These are phyloP conservation scores for Fusarium clavum DNA, from an alignment of 2,329 filamentous ascomycete genomes.

Conservation along the genomic window DNA sequence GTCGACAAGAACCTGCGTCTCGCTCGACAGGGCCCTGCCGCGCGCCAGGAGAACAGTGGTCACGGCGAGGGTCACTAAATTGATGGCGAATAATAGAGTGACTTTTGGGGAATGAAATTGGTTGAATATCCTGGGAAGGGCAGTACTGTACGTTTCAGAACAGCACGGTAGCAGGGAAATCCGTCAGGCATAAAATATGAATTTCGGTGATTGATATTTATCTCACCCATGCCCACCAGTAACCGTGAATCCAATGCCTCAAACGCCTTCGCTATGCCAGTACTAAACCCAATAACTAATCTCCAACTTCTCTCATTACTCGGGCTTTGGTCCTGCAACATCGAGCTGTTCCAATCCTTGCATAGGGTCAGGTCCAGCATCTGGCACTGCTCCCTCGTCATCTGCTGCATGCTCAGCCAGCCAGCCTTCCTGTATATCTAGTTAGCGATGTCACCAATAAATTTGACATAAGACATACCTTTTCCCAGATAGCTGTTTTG, in stretches of 20 bases:
- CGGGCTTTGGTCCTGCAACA: slow-evolving; percentile 89
- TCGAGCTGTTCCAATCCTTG: slow-evolving; percentile 93
- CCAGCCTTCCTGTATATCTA: slow-evolving; percentile 81
- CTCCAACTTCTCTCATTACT: slow-evolving; percentile 55
- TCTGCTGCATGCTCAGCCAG: slow-evolving; percentile 83
- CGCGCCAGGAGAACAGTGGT: slow-evolving; percentile 51
- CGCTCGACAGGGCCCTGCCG: slow-evolving; percentile 71
- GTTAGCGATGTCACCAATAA: slow-evolving; percentile 19
- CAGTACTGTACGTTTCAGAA: slow-evolving; percentile 46
- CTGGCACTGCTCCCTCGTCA: slow-evolving; percentile 52
- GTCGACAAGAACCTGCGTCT: slow-evolving; percentile 95
- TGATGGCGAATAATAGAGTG: slow-evolving; percentile 20
- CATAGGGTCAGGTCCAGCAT: slow-evolving; percentile 84
- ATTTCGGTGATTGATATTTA: slow-evolving; percentile 44
- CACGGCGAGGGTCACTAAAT: slow-evolving; percentile 50
- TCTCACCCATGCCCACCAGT: slow-evolving; percentile 35
- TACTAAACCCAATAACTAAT: slow-evolving; percentile 41
- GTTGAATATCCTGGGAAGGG: slow-evolving; percentile 31
- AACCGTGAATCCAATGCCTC: slow-evolving; percentile 43
- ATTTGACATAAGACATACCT: slow-evolving; percentile 69
- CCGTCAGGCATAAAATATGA: slow-evolving; percentile 42
- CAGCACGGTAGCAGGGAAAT: slow-evolving; percentile 42
- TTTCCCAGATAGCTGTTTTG: slow-evolving; percentile 96
- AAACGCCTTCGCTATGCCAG: slow-evolving; percentile 62
- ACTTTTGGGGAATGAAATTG: slow-evolving; percentile 30